These are phyloP conservation scores for Ustilago sp. DNA, from an alignment of 1,284 basidiomycete genomes.

Conservation along the genomic window DNA sequence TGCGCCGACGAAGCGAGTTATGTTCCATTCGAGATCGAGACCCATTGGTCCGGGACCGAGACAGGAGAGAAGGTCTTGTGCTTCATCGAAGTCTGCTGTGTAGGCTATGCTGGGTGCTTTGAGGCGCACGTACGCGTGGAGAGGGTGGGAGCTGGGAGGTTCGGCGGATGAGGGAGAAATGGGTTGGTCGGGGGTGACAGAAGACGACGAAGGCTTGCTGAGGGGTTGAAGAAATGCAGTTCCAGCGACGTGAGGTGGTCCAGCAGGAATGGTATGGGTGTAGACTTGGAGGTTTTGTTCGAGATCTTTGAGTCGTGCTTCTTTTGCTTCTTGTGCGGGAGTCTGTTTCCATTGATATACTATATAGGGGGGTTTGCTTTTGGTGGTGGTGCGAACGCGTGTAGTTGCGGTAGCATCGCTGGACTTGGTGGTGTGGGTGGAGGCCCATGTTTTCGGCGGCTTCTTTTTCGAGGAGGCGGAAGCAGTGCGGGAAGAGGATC, in stretches of 20 bases:
- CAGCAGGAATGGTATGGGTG: constrained; percentile 22
- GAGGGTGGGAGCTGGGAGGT: not conserved
- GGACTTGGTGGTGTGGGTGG: constrained; percentile 20
- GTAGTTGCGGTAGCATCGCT: not conserved
- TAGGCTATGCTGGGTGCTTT: constrained; percentile 40
- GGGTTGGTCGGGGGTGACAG: not conserved
- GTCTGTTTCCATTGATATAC: constrained; percentile 8
- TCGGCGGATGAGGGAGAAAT: constrained; percentile 2
- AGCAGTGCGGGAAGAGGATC: not conserved
- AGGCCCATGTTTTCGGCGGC: constrained; percentile 45
- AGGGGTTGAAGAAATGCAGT: constrained; percentile 15
- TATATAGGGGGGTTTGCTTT: not conserved
- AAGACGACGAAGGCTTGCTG: constrained; percentile 12
- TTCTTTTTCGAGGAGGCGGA: not conserved
- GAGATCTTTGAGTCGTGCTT: constrained; percentile 21
- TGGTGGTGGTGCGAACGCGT: not conserved
- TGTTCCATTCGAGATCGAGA: constrained; percentile 62
- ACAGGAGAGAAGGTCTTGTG: constrained; percentile 31
- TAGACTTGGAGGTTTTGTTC: constrained; percentile 31
- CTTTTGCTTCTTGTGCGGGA: constrained; percentile 15
- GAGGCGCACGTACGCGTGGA: constrained; percentile 3
- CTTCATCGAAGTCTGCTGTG: constrained; percentile 33
- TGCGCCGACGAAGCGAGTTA: constrained; percentile 13
- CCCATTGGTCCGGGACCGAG: constrained; percentile 42
- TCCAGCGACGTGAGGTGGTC: constrained; percentile 17